Evolutionary conservation across 805 yeast genomes (phyloP).

Genomic region (Ogataea ramenticola): DNA sequence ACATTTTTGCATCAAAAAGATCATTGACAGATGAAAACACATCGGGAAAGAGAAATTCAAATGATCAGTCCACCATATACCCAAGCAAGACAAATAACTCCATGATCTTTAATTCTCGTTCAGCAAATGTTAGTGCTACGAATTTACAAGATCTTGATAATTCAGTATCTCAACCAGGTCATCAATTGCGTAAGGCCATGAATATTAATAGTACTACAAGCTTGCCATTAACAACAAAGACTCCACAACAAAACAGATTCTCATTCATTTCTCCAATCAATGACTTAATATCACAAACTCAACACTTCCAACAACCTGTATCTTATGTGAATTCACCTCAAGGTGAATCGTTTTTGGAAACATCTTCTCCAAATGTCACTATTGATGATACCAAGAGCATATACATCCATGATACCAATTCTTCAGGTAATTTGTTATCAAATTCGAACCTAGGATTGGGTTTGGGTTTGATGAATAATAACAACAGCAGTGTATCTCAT

Average conservation of each 20-base stretch:
- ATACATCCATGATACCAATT: background rate
- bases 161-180: slow-evolving; percentile 16
- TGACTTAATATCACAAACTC: slow-evolving; percentile 12
- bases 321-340: background rate
- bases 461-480: background rate
- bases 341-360: slow-evolving; percentile 1
- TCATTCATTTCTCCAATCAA: slow-evolving; percentile 22
- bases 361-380: background rate
- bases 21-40: background rate
- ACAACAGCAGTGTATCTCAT: background rate
- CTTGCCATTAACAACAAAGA: background rate
- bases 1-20: background rate
- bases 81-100: background rate
- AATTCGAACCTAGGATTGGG: background rate
- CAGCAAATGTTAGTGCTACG: background rate
- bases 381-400: background rate
- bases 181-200: slow-evolving; percentile 4
- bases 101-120: background rate
- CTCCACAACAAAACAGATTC: slow-evolving; percentile 6
- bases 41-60: background rate
- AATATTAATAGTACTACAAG: background rate
- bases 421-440: background rate
- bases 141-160: background rate
- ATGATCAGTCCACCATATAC: background rate
- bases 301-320: slow-evolving; percentile 2